A percentile compares a stretch with the other conserved stretches of the same genome.
These are phyloP conservation scores for Meira nashicola DNA, from an alignment of 1,284 basidiomycete genomes.

Conservation along the genomic window DNA sequence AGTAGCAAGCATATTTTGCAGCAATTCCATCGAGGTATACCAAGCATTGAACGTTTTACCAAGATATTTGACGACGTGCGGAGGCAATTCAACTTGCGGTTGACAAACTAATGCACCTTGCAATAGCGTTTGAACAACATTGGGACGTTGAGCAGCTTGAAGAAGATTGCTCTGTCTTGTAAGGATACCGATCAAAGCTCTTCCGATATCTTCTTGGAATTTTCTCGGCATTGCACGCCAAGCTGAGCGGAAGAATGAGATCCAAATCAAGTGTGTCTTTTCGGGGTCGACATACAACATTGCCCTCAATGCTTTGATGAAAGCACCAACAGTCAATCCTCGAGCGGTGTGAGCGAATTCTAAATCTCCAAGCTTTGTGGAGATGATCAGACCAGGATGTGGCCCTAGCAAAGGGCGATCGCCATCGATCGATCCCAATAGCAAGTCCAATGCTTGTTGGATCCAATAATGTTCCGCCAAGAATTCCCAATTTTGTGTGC, in stretches of 20 bases:
- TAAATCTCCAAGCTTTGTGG: slow-evolving; percentile 18
- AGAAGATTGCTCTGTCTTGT: slow-evolving; percentile 89
- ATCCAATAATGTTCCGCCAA: slow-evolving; percentile 94
- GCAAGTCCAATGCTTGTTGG: slow-evolving; percentile 79
- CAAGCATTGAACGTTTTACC: slow-evolving; percentile 94
- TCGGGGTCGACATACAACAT: slow-evolving; percentile 75
- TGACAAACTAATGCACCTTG: slow-evolving; percentile 76
- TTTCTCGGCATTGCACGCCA: slow-evolving; percentile 81
- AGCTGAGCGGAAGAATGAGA: slow-evolving; percentile 80
- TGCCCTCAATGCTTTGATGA: slow-evolving; percentile 66
- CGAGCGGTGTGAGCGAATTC: slow-evolving; percentile 26
- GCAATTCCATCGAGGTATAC: slow-evolving; percentile 83
- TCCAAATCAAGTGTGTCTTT: slow-evolving; percentile 78
- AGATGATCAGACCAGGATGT: slow-evolving; percentile 18
- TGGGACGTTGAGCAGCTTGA: slow-evolving; percentile 85
- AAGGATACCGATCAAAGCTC: slow-evolving; percentile 82
- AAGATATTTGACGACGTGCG: slow-evolving; percentile 91
- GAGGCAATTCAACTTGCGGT: slow-evolving; percentile 82
- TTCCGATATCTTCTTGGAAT: slow-evolving; percentile 82
- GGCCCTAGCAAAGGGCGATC: slow-evolving; percentile 27
- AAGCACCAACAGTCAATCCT: slow-evolving; percentile 27
- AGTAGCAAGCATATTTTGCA: slow-evolving; percentile 70
- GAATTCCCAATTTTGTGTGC: slow-evolving; percentile 92
- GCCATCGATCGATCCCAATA: slow-evolving; percentile 62
- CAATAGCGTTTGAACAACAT: slow-evolving; percentile 87